phyloP scores from a whole-genome alignment of 345 rosid species.

The Salix exigua region DNA sequence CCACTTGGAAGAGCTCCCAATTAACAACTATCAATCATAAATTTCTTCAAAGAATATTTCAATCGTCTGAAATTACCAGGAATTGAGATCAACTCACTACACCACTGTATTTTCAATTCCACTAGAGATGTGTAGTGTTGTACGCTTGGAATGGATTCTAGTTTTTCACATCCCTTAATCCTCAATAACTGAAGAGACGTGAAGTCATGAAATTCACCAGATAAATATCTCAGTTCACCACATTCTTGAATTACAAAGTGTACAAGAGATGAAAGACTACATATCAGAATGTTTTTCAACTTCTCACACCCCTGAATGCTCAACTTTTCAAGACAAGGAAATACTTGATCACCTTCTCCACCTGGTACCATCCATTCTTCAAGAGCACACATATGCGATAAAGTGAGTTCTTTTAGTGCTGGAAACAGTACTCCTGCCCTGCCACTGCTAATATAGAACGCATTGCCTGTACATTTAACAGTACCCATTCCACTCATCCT shows the following conservation, averaged over 20 bases:
- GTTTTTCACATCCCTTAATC: not conserved
- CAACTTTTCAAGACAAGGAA: slow-evolving; percentile 20
- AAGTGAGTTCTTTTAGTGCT: slow-evolving; percentile 1
- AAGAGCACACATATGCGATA: not conserved
- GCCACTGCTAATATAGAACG: too few relatives aligned
- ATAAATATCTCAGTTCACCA: not conserved
- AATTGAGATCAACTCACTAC: not conserved
- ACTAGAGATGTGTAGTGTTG: not conserved
- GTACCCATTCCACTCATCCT: too few relatives aligned
- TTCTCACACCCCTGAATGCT: not conserved
- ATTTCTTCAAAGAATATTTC: not conserved
- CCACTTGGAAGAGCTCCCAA: slow-evolving; percentile 10
- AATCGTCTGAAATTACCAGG: not conserved
- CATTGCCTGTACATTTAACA: too few relatives aligned
- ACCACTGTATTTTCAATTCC: not conserved
- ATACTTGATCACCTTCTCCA: not conserved
- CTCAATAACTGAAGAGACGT: not conserved
- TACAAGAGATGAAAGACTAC: slow-evolving; percentile 1
- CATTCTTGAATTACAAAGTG: not conserved
- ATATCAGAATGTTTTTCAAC: slow-evolving; percentile 6
- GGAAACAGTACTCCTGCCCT: not conserved
- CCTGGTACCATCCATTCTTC: slow-evolving; percentile 8
- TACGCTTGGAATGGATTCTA: not conserved
- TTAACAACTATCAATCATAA: not conserved
- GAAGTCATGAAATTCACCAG: not conserved